phyloP scores from a whole-genome alignment of 495 filamentous ascomycete species.

The Annulohypoxylon maeteangense region DNA sequence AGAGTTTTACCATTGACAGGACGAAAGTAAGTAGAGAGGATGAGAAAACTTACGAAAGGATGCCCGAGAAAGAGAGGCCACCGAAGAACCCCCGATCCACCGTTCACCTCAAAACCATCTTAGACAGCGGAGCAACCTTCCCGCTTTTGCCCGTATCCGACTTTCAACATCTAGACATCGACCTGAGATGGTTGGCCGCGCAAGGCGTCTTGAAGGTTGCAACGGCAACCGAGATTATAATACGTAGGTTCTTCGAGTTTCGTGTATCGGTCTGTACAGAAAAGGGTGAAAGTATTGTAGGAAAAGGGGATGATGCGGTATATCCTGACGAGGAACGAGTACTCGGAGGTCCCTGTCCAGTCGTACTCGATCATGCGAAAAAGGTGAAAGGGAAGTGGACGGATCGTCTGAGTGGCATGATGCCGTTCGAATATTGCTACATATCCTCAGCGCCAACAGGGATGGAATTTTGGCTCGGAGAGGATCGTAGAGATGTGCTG shows the following conservation, averaged over 20 bases:
- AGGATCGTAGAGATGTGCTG: constrained; percentile 57
- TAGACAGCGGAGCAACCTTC: constrained; percentile 60
- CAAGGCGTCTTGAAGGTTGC: constrained; percentile 46
- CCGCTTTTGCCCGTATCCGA: constrained; percentile 52
- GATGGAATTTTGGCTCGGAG: constrained; percentile 53
- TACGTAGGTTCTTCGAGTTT: constrained; percentile 55
- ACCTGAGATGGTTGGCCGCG: constrained; percentile 50
- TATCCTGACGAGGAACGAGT: constrained; percentile 36
- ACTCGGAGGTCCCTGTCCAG: constrained; percentile 42
- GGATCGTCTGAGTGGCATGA: constrained; percentile 54
- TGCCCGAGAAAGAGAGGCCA: background rate
- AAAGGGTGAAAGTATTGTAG: constrained; percentile 35
- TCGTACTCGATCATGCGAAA: constrained; percentile 17
- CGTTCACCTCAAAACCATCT: constrained; percentile 44
- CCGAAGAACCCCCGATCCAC: constrained; percentile 2
- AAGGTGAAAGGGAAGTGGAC: background rate
- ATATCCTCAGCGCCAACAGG: constrained; percentile 52
- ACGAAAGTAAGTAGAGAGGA: constrained; percentile 11
- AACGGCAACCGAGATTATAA: constrained; percentile 32
- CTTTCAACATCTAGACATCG: constrained; percentile 49
- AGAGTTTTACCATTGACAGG: constrained; percentile 24
- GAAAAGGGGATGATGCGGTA: constrained; percentile 31
- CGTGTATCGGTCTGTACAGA: constrained; percentile 47
- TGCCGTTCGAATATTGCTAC: constrained; percentile 58
- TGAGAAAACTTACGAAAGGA: background rate